Conservation (phyloP, 805 yeast species). For the Vanderwaltozyma verrucispora region DNA sequence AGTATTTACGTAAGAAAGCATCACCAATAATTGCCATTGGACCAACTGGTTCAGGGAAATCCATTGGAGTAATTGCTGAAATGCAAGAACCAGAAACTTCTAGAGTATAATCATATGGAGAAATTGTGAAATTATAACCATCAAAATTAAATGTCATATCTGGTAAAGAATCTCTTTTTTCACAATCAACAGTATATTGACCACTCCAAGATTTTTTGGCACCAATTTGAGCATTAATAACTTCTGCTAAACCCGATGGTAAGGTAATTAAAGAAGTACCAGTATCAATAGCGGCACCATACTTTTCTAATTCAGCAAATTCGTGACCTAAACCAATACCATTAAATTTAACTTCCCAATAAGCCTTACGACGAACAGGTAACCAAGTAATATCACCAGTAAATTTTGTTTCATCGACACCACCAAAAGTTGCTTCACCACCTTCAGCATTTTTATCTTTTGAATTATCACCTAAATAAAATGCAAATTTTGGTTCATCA, state of each 20-base stretch:
- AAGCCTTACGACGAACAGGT: constrained; percentile 98
- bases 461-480: constrained; percentile 80
- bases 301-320: constrained; percentile 65
- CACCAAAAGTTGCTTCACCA: constrained; percentile 94
- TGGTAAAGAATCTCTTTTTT: constrained; percentile 70
- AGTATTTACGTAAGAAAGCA: constrained; percentile 90
- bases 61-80: constrained; percentile 95
- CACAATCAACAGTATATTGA: constrained; percentile 91
- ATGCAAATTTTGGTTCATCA: constrained; percentile 79
- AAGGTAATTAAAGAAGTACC: constrained; percentile 95
- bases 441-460: constrained; percentile 54
- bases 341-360: constrained; percentile 96
- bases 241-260: constrained; percentile 93
- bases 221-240: constrained; percentile 90
- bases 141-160: constrained; percentile 83
- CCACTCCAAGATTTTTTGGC: constrained; percentile 97
- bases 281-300: constrained; percentile 98
- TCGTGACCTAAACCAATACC: constrained; percentile 89
- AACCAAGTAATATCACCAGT: constrained; percentile 85
- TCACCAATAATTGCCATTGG: constrained; percentile 96
- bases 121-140: constrained; percentile 85
- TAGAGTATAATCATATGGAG: constrained; percentile 85
- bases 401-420: constrained; percentile 67
- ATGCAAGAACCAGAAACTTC: constrained; percentile 94
- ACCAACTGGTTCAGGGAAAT: constrained; percentile 94